phyloP scores from a whole-genome alignment of 805 yeast species.

The Ogataea trehaloabstinens region DNA sequence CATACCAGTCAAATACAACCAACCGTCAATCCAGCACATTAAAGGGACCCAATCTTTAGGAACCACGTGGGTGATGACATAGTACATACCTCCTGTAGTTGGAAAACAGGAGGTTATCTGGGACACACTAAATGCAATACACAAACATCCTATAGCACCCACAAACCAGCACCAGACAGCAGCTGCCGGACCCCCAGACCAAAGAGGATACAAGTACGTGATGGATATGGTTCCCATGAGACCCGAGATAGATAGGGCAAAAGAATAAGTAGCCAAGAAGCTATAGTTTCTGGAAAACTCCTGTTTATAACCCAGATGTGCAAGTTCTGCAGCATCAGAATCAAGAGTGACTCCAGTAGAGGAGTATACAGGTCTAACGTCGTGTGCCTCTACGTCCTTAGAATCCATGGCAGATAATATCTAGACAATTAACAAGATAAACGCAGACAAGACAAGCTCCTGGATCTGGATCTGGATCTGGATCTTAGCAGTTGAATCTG shows the following conservation, averaged over 20 bases:
- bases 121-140: constrained; percentile 52
- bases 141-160: constrained; percentile 51
- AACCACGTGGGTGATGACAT: constrained; percentile 45
- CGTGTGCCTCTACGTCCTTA: constrained; percentile 19
- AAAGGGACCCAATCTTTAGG: constrained; percentile 50
- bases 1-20: constrained; percentile 50
- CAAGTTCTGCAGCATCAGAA: constrained; percentile 33
- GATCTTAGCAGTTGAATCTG: too few relatives aligned
- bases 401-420: constrained; percentile 6
- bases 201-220: constrained; percentile 45
- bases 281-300: constrained; percentile 58
- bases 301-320: constrained; percentile 57
- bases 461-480: too few relatives aligned
- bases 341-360: constrained; percentile 25
- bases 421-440: not conserved
- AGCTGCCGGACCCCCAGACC: constrained; percentile 61
- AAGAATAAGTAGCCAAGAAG: constrained; percentile 60
- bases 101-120: constrained; percentile 51
- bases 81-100: constrained; percentile 53
- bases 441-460: too few relatives aligned
- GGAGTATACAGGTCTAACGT: constrained; percentile 16
- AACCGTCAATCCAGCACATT: constrained; percentile 53
- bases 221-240: constrained; percentile 62
- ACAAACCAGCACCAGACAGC: constrained; percentile 63
- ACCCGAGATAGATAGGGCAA: constrained; percentile 65